These are phyloP conservation scores for Phaeosphaeriaceae sp. DNA, from an alignment of 2,329 filamentous ascomycete species.

Conservation along the genomic window DNA sequence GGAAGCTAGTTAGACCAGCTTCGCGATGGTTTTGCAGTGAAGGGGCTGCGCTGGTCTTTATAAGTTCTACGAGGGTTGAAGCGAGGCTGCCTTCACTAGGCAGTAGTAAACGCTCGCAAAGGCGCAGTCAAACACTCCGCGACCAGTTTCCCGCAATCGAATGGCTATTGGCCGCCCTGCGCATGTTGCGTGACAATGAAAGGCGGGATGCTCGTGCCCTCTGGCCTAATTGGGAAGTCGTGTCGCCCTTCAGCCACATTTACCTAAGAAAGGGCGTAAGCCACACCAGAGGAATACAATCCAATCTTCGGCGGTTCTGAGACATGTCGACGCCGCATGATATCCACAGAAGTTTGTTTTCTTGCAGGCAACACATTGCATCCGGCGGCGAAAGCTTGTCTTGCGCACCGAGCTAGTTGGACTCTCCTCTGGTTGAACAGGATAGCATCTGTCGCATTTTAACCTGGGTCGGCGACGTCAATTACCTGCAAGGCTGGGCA, in stretches of 20 bases:
- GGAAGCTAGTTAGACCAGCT: slow-evolving; percentile 9
- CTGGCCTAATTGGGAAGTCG: neutral
- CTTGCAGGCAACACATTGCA: too few relatives aligned
- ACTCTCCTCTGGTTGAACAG: too few relatives aligned
- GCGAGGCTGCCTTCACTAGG: slow-evolving; percentile 2
- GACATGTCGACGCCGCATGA: too few relatives aligned
- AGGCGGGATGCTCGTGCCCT: slow-evolving; percentile 1
- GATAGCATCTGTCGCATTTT: too few relatives aligned
- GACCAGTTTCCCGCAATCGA: neutral
- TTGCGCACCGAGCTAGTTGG: too few relatives aligned
- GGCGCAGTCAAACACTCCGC: neutral
- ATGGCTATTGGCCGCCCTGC: neutral
- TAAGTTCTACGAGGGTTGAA: neutral
- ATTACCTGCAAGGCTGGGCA: too few relatives aligned
- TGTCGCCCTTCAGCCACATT: slow-evolving; percentile 8
- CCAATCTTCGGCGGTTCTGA: too few relatives aligned
- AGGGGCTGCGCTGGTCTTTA: neutral
- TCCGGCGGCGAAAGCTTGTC: too few relatives aligned
- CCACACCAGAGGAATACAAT: too few relatives aligned
- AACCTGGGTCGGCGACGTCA: too few relatives aligned
- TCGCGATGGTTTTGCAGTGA: slow-evolving; percentile 7
- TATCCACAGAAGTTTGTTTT: too few relatives aligned
- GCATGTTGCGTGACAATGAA: neutral
- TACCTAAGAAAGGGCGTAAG: slow-evolving; percentile 1
- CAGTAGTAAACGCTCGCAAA: neutral